These are phyloP conservation scores for Phytophthora nicotianae DNA, from an alignment of 352 stramenopile genomes.

Conservation along the genomic window DNA sequence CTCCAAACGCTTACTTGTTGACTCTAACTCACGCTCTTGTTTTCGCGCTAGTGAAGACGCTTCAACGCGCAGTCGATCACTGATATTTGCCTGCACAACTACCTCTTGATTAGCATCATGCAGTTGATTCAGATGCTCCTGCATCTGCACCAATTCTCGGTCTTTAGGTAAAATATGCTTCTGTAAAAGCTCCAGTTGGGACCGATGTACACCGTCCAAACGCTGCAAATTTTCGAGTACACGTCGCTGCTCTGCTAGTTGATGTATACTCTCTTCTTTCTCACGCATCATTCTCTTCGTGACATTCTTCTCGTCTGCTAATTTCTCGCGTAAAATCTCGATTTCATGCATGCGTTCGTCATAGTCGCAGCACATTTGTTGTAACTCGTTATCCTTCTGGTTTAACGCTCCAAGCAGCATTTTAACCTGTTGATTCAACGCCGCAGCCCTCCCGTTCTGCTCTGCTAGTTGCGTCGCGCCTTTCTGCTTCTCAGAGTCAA, in stretches of 20 bases:
- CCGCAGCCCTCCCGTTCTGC: slow-evolving; percentile 58
- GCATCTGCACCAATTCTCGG: slow-evolving; percentile 64
- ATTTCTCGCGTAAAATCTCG: slow-evolving; percentile 33
- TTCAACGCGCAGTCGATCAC: slow-evolving; percentile 60
- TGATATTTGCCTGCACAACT: slow-evolving; percentile 71
- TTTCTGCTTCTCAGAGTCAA: slow-evolving; percentile 56
- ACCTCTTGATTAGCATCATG: slow-evolving; percentile 74
- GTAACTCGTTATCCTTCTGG: slow-evolving; percentile 64
- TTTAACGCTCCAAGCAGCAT: slow-evolving; percentile 65
- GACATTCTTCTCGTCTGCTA: slow-evolving; percentile 42
- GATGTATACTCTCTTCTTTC: slow-evolving; percentile 41
- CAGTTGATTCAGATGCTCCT: slow-evolving; percentile 59
- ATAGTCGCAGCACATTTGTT: slow-evolving; percentile 37
- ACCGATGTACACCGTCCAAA: slow-evolving; percentile 73
- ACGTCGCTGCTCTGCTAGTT: slow-evolving; percentile 46
- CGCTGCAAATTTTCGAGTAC: slow-evolving; percentile 61
- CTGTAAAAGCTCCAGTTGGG: slow-evolving; percentile 74
- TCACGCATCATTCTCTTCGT: slow-evolving; percentile 40
- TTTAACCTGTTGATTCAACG: slow-evolving; percentile 70
- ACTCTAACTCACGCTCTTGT: slow-evolving; percentile 45
- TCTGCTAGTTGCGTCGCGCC: slow-evolving; percentile 43
- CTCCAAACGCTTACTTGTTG: slow-evolving; percentile 44
- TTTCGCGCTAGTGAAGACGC: slow-evolving; percentile 48
- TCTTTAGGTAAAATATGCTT: slow-evolving; percentile 77
- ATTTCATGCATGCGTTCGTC: slow-evolving; percentile 38